Evolutionary conservation across 768 basidiomycete species (phyloP).

Genomic region (Lactifluus subvellereus): DNA sequence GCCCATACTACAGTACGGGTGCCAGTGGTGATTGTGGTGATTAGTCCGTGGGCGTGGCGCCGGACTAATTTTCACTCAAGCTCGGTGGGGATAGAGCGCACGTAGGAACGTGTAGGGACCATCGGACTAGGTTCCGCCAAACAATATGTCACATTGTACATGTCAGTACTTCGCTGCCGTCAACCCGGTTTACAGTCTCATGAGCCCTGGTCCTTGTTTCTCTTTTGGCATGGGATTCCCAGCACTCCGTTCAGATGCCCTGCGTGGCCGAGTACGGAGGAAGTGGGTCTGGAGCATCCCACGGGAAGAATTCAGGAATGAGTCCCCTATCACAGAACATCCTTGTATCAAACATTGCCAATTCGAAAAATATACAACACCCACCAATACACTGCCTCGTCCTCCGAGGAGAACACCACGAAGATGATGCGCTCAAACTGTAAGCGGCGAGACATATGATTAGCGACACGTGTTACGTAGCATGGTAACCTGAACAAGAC

Average conservation of each 20-base stretch:
- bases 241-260: not conserved
- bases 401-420: conserved; percentile 63
- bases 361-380: conserved; percentile 26
- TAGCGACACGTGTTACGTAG: not conserved
- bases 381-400: conserved; percentile 61
- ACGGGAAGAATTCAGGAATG: conserved; percentile 16
- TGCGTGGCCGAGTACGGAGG: not conserved
- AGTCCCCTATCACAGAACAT: conserved; percentile 3
- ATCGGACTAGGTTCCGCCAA: not conserved
- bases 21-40: not conserved
- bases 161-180: not conserved
- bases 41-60: not conserved
- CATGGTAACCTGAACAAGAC: conserved; percentile 2
- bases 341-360: conserved; percentile 6
- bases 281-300: not conserved
- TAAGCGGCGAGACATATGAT: not conserved
- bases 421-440: conserved; percentile 68
- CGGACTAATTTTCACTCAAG: not conserved
- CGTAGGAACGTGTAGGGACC: not conserved
- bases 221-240: not conserved
- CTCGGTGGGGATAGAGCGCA: not conserved
- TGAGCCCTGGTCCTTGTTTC: not conserved
- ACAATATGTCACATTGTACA: not conserved
- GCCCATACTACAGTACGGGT: not conserved
- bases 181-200: not conserved